phyloP scores from a whole-genome alignment of 1,284 basidiomycete species.

The Rhodotorula sp. region DNA sequence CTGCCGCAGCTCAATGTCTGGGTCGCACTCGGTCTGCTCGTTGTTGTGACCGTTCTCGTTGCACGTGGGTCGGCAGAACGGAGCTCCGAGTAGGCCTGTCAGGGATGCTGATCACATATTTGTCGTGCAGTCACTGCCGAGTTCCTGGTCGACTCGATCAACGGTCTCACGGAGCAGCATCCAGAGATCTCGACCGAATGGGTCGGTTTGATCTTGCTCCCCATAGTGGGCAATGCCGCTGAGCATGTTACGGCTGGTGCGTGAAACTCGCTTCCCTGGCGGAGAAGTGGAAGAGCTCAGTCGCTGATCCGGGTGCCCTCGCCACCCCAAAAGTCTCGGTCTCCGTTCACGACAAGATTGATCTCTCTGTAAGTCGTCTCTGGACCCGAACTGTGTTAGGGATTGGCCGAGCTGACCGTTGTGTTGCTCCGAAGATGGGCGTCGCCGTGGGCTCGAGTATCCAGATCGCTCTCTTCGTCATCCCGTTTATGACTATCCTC shows the following conservation, averaged over 20 bases:
- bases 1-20: constrained; percentile 59
- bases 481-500: constrained; percentile 64
- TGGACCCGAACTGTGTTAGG: too few species aligned
- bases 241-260: constrained; percentile 14
- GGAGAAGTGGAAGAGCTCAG: not conserved
- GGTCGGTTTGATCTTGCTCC: constrained; percentile 49
- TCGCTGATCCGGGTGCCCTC: constrained; percentile 7
- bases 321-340: constrained; percentile 43
- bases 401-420: not conserved
- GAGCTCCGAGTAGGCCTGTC: not conserved
- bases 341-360: constrained; percentile 58
- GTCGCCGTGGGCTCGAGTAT: constrained; percentile 90
- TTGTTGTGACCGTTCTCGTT: constrained; percentile 58
- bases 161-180: constrained; percentile 50
- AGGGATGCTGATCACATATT: not conserved
- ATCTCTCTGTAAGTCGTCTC: constrained; percentile 47
- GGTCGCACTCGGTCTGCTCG: constrained; percentile 60
- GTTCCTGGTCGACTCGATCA: constrained; percentile 45
- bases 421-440: constrained; percentile 59
- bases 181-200: constrained; percentile 55
- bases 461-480: constrained; percentile 80
- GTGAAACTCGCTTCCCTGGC: not conserved
- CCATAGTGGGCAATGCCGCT: constrained; percentile 48
- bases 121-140: constrained; percentile 56
- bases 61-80: not conserved